phyloP scores from a whole-genome alignment of 1,284 basidiomycete genomes.

The Boletus sp. region DNA sequence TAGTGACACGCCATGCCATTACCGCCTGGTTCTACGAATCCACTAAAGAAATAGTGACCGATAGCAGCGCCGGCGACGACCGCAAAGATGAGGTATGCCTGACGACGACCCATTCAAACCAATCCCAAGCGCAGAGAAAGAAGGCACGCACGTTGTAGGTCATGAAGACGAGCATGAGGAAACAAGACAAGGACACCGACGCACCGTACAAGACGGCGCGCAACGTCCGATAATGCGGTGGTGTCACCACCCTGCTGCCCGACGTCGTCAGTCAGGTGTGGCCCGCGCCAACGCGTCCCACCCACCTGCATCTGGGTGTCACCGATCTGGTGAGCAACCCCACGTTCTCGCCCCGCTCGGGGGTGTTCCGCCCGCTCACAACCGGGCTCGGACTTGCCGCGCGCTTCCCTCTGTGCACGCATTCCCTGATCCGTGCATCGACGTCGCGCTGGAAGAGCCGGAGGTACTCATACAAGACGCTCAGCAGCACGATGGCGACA shows the following conservation, averaged over 20 bases:
- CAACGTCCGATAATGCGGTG: conserved; percentile 51
- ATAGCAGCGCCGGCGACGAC: conserved; percentile 71
- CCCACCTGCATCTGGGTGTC: conserved; percentile 40
- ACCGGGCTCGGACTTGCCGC: conserved; percentile 37
- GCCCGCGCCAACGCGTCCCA: too few species aligned
- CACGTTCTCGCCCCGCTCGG: conserved; percentile 50
- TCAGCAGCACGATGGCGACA: conserved; percentile 61
- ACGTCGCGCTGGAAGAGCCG: conserved; percentile 60
- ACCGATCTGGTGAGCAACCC: conserved; percentile 49
- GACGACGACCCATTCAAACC: background rate
- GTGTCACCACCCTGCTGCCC: conserved; percentile 39
- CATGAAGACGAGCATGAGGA: conserved; percentile 89
- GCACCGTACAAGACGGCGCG: conserved; percentile 69
- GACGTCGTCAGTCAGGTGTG: background rate
- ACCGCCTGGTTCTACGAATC: conserved; percentile 57
- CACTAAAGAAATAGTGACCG: conserved; percentile 74
- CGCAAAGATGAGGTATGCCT: conserved; percentile 81
- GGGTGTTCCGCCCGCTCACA: conserved; percentile 48
- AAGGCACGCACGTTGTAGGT: conserved; percentile 71
- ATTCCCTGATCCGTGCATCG: conserved; percentile 59
- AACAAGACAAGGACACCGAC: conserved; percentile 76
- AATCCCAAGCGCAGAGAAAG: background rate
- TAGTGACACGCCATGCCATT: conserved; percentile 68
- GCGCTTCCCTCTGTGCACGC: conserved; percentile 52
- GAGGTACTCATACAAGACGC: conserved; percentile 77